Conservation (phyloP, 1,284 basidiomycete genomes). For the Moesziomyces sp. region DNA sequence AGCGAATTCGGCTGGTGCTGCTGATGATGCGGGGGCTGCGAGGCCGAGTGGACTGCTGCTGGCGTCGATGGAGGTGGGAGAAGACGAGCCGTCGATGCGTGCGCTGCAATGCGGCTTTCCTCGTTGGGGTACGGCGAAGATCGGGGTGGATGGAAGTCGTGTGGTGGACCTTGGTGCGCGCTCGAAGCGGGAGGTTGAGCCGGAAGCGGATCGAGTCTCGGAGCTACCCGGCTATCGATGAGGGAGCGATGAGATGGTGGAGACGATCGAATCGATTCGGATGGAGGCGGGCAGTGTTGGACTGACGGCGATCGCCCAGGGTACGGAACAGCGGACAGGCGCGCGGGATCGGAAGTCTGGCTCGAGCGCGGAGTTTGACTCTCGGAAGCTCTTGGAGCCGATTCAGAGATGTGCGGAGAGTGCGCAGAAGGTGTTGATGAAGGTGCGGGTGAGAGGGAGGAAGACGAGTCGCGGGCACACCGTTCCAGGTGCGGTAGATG, state of each 20-base stretch:
- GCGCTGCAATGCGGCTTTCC: background rate
- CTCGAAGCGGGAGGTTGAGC: background rate
- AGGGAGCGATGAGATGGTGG: background rate
- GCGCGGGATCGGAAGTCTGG: slow-evolving; percentile 2
- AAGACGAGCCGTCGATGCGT: background rate
- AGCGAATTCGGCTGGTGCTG: slow-evolving; percentile 4
- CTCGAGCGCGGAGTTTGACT: background rate
- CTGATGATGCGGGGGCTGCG: background rate
- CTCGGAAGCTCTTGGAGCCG: background rate
- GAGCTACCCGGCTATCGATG: background rate
- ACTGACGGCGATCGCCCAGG: background rate
- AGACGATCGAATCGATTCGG: background rate
- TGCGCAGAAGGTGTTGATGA: slow-evolving; percentile 24
- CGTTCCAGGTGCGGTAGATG: slow-evolving; percentile 18
- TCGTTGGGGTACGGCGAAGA: background rate
- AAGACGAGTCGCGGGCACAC: slow-evolving; percentile 21
- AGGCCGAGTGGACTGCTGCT: slow-evolving; percentile 4
- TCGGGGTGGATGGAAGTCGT: background rate
- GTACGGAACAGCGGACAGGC: slow-evolving; percentile 15
- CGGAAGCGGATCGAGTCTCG: background rate
- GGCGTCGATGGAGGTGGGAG: slow-evolving; percentile 18
- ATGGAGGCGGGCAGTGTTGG: background rate
- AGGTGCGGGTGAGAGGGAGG: slow-evolving; percentile 37
- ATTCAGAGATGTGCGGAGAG: slow-evolving; percentile 7
- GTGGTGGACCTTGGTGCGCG: background rate